Conservation (phyloP, 805 yeast genomes). For the Metschnikowia lunata region DNA sequence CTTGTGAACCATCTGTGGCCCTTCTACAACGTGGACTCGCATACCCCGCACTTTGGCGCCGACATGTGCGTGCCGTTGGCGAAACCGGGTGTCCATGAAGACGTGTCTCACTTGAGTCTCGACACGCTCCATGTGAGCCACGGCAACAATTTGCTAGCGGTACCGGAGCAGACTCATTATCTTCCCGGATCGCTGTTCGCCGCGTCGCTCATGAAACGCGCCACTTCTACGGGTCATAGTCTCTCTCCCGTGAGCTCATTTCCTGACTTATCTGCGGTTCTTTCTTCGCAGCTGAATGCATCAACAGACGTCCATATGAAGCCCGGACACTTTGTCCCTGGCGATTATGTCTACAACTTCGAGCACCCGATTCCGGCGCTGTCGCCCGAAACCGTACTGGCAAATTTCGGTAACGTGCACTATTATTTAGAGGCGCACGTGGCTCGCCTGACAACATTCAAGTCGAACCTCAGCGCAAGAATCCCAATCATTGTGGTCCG, state of each 20-base stretch:
- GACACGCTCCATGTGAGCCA: slow-evolving; percentile 9
- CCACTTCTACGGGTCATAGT: slow-evolving; percentile 20
- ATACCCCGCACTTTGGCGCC: slow-evolving; percentile 41
- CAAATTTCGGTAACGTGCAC: slow-evolving; percentile 75
- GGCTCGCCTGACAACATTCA: slow-evolving; percentile 82
- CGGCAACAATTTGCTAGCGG: not conserved
- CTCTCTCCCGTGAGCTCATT: slow-evolving; percentile 22
- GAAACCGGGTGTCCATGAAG: slow-evolving; percentile 16
- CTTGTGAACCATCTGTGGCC: slow-evolving; percentile 88
- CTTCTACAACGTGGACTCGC: slow-evolving; percentile 47
- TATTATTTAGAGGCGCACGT: slow-evolving; percentile 68
- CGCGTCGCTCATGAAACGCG: slow-evolving; percentile 23
- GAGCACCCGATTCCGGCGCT: slow-evolving; percentile 83
- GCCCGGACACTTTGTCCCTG: slow-evolving; percentile 56
- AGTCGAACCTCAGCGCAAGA: slow-evolving; percentile 63
- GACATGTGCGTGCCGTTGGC: slow-evolving; percentile 30
- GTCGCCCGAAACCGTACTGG: slow-evolving; percentile 73
- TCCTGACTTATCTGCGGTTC: slow-evolving; percentile 22
- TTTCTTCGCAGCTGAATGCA: slow-evolving; percentile 17
- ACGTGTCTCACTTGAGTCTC: slow-evolving; percentile 33
- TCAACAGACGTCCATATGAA: slow-evolving; percentile 9
- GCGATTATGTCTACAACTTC: slow-evolving; percentile 89
- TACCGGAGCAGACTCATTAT: not conserved
- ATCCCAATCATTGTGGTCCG: slow-evolving; percentile 66
- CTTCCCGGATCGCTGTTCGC: slow-evolving; percentile 12